phyloP scores from a whole-genome alignment of 805 yeast genomes.

The Yamadazyma paraphyllophila region DNA sequence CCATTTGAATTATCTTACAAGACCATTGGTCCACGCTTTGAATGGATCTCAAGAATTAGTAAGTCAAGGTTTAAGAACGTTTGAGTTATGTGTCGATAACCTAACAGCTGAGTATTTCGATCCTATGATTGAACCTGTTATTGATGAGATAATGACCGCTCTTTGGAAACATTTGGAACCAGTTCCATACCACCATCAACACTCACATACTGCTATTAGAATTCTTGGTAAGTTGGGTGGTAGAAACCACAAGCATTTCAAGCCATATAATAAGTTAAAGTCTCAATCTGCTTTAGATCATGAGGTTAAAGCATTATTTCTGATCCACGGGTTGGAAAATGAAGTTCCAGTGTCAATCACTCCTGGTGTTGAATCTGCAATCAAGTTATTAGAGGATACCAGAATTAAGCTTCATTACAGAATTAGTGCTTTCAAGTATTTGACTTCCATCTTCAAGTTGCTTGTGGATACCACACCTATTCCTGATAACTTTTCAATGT shows the following conservation, averaged over 20 bases:
- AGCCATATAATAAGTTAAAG: constrained; percentile 67
- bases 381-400: constrained; percentile 69
- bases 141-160: constrained; percentile 91
- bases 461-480: constrained; percentile 58
- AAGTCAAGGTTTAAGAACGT: constrained; percentile 89
- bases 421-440: constrained; percentile 71
- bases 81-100: constrained; percentile 94
- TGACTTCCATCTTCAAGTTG: constrained; percentile 63
- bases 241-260: constrained; percentile 81
- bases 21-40: constrained; percentile 87
- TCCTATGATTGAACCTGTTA: constrained; percentile 94
- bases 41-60: constrained; percentile 90
- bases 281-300: constrained; percentile 58
- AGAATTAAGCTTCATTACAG: constrained; percentile 64
- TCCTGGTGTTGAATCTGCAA: constrained; percentile 78
- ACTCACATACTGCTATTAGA: constrained; percentile 90
- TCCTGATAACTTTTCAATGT: constrained; percentile 41
- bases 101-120: constrained; percentile 95
- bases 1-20: constrained; percentile 80
- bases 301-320: constrained; percentile 65
- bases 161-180: constrained; percentile 90
- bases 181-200: constrained; percentile 90
- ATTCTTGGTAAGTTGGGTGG: constrained; percentile 96
- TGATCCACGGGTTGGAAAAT: constrained; percentile 62
- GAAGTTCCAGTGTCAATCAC: constrained; percentile 73